phyloP scores from a whole-genome alignment of 1,139 yeast species.

The Hemisphaericaspora lyxosophila region DNA sequence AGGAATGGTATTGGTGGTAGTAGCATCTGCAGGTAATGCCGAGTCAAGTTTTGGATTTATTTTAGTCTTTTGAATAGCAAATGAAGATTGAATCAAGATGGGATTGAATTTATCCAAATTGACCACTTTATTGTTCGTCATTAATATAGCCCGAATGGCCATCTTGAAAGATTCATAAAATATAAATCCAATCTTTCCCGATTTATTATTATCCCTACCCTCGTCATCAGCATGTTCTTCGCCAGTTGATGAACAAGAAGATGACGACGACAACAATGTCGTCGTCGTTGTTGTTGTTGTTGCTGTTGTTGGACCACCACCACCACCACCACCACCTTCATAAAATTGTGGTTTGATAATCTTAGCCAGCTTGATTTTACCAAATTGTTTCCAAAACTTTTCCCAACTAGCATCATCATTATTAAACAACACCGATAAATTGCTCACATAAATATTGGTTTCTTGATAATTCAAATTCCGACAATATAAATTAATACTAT shows the following conservation, averaged over 20 bases:
- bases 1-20: not conserved
- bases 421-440: slow-evolving; percentile 45
- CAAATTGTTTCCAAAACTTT: slow-evolving; percentile 43
- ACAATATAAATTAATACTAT: slow-evolving; percentile 16
- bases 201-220: slow-evolving; percentile 41
- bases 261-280: slow-evolving; percentile 6
- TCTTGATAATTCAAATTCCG: slow-evolving; percentile 47
- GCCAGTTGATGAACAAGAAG: slow-evolving; percentile 15
- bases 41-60: not conserved
- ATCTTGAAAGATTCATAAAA: slow-evolving; percentile 38
- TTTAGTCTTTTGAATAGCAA: slow-evolving; percentile 35
- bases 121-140: slow-evolving; percentile 33
- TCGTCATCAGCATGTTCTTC: slow-evolving; percentile 29
- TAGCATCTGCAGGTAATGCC: too few relatives aligned
- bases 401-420: slow-evolving; percentile 42
- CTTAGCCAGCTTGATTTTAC: slow-evolving; percentile 43
- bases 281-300: slow-evolving; percentile 3
- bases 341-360: slow-evolving; percentile 46
- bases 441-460: slow-evolving; percentile 58
- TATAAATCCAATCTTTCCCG: slow-evolving; percentile 46
- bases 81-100: slow-evolving; percentile 38
- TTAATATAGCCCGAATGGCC: slow-evolving; percentile 41
- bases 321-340: slow-evolving; percentile 3
- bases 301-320: not conserved
- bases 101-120: slow-evolving; percentile 21